A percentile compares a stretch with the other conserved stretches of the same genome.
Evolutionary conservation across 495 filamentous ascomycete genomes (phyloP).

Genomic region (Echria macrotheca): DNA sequence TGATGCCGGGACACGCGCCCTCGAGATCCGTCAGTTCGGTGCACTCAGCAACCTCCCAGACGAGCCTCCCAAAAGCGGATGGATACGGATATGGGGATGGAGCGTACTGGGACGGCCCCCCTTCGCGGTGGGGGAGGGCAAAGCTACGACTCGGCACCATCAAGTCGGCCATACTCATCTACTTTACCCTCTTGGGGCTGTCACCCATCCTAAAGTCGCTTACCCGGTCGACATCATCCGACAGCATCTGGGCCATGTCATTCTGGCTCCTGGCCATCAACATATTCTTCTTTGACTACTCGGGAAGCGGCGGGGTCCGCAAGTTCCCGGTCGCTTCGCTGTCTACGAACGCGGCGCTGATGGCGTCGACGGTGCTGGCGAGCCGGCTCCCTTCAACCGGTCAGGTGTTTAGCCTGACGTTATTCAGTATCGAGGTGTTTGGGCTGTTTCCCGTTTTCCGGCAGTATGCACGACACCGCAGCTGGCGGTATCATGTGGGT

Average conservation of each 20-base stretch:
- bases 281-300: constrained; percentile 96
- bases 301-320: constrained; percentile 50
- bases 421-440: constrained; percentile 96
- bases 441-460: constrained; percentile 94
- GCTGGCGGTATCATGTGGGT: constrained; percentile 74
- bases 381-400: constrained; percentile 81
- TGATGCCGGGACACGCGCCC: constrained; percentile 20
- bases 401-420: constrained; percentile 89
- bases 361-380: constrained; percentile 82
- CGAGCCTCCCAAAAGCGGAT: constrained; percentile 16
- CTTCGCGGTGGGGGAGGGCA: constrained; percentile 10
- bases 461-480: constrained; percentile 73
- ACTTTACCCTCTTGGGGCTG: constrained; percentile 81
- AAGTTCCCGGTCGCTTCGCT: constrained; percentile 68
- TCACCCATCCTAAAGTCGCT: constrained; percentile 93
- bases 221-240: constrained; percentile 79
- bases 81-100: constrained; percentile 1
- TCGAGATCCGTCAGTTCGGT: constrained; percentile 33
- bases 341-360: constrained; percentile 90
- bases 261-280: constrained; percentile 91
- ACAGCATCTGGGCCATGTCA: constrained; percentile 95
- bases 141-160: constrained; percentile 44
- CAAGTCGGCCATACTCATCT: constrained; percentile 92
- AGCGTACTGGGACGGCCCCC: not conserved
- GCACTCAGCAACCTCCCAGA: constrained; percentile 32